Evolutionary conservation across 2,329 filamentous ascomycete species (phyloP), one percentile per base, ranked within the genome.

Genomic region (Colletotrichum lini): DNA sequence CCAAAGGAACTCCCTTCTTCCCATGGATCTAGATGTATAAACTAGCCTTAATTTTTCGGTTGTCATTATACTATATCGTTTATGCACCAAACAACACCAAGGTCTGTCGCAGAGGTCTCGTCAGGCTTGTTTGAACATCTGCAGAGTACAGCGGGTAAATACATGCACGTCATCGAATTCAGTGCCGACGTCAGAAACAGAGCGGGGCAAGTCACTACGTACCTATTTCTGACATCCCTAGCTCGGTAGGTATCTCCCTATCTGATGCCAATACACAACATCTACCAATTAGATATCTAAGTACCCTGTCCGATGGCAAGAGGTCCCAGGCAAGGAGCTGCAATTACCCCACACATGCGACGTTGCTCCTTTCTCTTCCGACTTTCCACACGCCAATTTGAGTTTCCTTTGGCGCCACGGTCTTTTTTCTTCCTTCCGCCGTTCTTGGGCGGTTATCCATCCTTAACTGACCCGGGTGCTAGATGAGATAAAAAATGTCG

Each of bases 401-500:
- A n/a, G 16, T 52, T 30, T 40, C 26, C 58, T 38, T 16, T 8
- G 47, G n/a, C 45, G 10, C 15, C 38, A 35, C 58, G 12, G 18
- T 35, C 13, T 12, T 52, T 10, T 38, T 38, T 30, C 35, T 38
- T 38, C 35, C 9, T 38, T 38, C 35, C 12, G 35, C n/a, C 38
- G 30, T 23, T 47, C 9, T 40, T 13, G 9, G 16, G 12, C 42
- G 16, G 23, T 65, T 56, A 45, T 12, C 49, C 30, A 10, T 23
- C 15, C 15, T 47, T 15, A 23, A 42, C 30, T 35, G 45, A 44
- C 15, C 9, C 23, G 23, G 35, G 35, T 38, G 35, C 10, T 40
- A 47, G 54, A 64, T 64, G 69, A 56, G 30, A 49, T 45, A 38
- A 18, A 57, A 50, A 6, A 70, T 69, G 59, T 68, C 67, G 15